Evolutionary conservation across 2,329 filamentous ascomycete species (phyloP), one percentile per base, ranked within the genome.

Genomic region (Aspergillus ibericus): DNA sequence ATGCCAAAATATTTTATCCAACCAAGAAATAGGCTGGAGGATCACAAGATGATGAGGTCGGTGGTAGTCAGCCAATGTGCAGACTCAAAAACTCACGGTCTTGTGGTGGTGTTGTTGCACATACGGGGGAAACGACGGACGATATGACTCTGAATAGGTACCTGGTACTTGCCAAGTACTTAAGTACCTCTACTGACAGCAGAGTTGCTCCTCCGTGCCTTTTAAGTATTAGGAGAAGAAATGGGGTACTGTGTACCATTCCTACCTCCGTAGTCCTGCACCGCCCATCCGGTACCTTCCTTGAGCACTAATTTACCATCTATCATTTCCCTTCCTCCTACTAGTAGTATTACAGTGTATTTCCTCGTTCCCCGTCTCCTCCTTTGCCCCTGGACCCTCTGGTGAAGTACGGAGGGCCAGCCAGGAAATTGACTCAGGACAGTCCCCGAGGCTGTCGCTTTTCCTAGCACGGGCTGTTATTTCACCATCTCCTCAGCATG

Each of bases 261-360:
- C 25, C 25, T 48, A 15, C 16, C 22, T 12, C 27, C 44, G 7
- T 29, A 10, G 22, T 34, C 25, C n/a, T 42, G 51, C 40, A 53
- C 51, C 51, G 51, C 40, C 51, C 51, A 44, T 44, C 51, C 51
- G 51, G 38, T n/a, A 40, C 51, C 44, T 48, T 48, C 44, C 44
- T 48, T 25, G 7, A 29, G 25, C 44, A 42, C 44, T 48, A 48
- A 48, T 48, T 48, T 48, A 48, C 44, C 44, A 48, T 48, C 44
- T 48, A 48, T 48, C 44, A 48, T 48, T 48, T 48, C 44, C 44
- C 44, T 48, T 27, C 44, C 25, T 48, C 16, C 44, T 32, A 48
- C 44, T 48, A 48, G 44, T 29, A 48, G 44, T 48, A 48, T 48
- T 48, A 48, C 44, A 27, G 25, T 25, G 44, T 48, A 48, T 48